Percentiles rank a stretch among this genome's conserved stretches.
Evolutionary conservation across 805 yeast species (phyloP).

Genomic region (Candida namnaoensis): DNA sequence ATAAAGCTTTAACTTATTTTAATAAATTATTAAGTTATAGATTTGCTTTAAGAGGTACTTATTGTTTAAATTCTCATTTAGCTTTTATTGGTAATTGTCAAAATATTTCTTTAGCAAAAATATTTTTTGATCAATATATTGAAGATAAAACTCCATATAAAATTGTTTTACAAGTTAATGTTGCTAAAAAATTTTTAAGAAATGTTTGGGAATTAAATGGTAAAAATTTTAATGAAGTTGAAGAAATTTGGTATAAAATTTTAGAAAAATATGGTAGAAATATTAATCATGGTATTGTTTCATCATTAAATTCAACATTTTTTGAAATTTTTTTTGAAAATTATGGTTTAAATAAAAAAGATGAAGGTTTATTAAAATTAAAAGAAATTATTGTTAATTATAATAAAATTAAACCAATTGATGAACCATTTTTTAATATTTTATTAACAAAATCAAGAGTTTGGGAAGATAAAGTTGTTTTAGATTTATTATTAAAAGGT

Average conservation of each 20-base stretch:
- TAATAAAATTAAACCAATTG: slow-evolving; percentile 48
- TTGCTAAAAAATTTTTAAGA: slow-evolving; percentile 52
- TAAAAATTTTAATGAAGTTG: slow-evolving; percentile 47
- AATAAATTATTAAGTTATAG: slow-evolving; percentile 48
- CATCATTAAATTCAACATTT: slow-evolving; percentile 62
- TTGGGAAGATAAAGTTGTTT: slow-evolving; percentile 62
- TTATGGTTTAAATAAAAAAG: slow-evolving; percentile 39
- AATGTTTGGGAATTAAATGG: slow-evolving; percentile 48
- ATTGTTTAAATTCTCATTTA: slow-evolving; percentile 63
- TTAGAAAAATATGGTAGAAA: slow-evolving; percentile 49
- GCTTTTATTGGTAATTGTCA: slow-evolving; percentile 72
- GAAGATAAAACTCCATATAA: slow-evolving; percentile 63
- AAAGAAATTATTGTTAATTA: slow-evolving; percentile 48
- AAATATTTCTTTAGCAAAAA: slow-evolving; percentile 62
- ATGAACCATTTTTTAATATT: slow-evolving; percentile 78
- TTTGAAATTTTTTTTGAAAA: slow-evolving; percentile 59
- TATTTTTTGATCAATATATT: slow-evolving; percentile 68
- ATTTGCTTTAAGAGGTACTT: slow-evolving; percentile 30
- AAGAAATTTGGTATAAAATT: slow-evolving; percentile 55
- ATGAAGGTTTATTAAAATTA: slow-evolving; percentile 48
- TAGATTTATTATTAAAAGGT: slow-evolving; percentile 53
- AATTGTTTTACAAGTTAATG: slow-evolving; percentile 65
- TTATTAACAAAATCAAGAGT: slow-evolving; percentile 54
- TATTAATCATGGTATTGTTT: slow-evolving; percentile 59
- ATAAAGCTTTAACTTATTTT: slow-evolving; percentile 57